Evolutionary conservation across 2,329 filamentous ascomycete genomes (phyloP).

Genomic region (Cladosporium sp.): DNA sequence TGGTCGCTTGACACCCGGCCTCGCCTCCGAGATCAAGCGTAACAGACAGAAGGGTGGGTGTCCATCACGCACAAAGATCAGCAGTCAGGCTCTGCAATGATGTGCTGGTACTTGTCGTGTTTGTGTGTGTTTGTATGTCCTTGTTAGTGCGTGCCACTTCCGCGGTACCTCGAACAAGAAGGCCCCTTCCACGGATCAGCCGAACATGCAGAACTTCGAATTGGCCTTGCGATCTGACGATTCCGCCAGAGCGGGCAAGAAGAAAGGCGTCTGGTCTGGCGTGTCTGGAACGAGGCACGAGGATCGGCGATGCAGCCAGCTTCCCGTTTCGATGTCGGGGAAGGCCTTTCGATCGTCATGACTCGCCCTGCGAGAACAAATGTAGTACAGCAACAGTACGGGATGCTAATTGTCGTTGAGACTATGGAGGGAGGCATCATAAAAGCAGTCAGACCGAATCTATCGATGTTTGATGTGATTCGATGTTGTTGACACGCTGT

Average conservation of each 20-base stretch:
- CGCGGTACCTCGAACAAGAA: neutral
- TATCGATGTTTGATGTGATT: neutral
- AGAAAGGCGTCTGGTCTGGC: neutral
- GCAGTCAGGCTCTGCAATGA: neutral
- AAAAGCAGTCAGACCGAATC: neutral
- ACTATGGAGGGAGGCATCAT: neutral
- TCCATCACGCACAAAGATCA: neutral
- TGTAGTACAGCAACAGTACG: neutral
- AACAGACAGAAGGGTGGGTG: neutral
- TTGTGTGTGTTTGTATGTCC: too few species aligned
- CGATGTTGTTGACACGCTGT: neutral
- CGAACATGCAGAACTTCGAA: constrained; percentile 15
- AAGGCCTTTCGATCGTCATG: neutral
- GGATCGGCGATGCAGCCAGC: constrained; percentile 14
- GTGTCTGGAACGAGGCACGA: neutral
- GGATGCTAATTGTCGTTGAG: neutral
- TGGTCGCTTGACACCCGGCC: neutral
- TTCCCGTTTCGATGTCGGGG: neutral
- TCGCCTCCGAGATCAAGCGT: neutral
- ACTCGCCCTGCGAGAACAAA: neutral
- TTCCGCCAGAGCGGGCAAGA: constrained; percentile 4
- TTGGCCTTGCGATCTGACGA: constrained; percentile 8
- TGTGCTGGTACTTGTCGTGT: neutral
- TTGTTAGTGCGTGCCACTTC: neutral
- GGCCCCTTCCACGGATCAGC: constrained; percentile 4